Conservation (phyloP, 129 eudicot species). For the Dittrichia graveolens region DNA sequence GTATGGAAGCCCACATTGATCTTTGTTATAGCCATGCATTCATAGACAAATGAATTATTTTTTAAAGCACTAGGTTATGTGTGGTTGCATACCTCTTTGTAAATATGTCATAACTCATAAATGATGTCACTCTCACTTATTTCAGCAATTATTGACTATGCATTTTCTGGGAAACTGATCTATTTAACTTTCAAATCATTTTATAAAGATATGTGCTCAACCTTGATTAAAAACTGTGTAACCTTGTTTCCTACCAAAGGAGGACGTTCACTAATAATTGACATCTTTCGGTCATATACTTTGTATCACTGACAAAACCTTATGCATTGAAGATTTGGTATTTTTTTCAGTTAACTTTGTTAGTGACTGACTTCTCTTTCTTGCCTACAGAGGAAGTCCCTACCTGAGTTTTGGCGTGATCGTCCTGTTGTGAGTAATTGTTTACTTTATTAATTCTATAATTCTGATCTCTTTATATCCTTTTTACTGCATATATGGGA, state of each 20-base stretch:
- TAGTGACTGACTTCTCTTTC: slow-evolving; percentile 19
- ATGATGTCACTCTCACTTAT: not conserved
- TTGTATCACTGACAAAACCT: not conserved
- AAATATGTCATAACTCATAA: not conserved
- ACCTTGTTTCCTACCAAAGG: slow-evolving; percentile 10
- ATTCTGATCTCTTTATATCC: slow-evolving; percentile 8
- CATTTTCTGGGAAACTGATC: too few species aligned
- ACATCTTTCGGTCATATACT: not conserved
- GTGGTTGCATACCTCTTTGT: slow-evolving; percentile 1
- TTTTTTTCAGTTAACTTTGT: slow-evolving; percentile 1
- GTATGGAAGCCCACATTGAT: not conserved
- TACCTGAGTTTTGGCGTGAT: slow-evolving; percentile 98
- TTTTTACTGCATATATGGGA: not conserved
- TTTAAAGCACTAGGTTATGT: not conserved
- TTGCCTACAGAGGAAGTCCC: slow-evolving; percentile 69
- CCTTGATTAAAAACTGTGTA: not conserved
- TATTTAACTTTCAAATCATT: too few species aligned
- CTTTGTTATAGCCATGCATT: not conserved
- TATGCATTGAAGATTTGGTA: not conserved
- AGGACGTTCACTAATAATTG: not conserved
- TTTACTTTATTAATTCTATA: slow-evolving; percentile 21
- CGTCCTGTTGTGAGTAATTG: slow-evolving; percentile 67
- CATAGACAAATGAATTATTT: not conserved
- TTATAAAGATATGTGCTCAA: not conserved
- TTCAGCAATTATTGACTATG: not conserved